Percentiles rank a stretch among this genome's conserved stretches.
phyloP scores from a whole-genome alignment of 768 basidiomycete genomes.

The Naganishia vaughanmartiniae region DNA sequence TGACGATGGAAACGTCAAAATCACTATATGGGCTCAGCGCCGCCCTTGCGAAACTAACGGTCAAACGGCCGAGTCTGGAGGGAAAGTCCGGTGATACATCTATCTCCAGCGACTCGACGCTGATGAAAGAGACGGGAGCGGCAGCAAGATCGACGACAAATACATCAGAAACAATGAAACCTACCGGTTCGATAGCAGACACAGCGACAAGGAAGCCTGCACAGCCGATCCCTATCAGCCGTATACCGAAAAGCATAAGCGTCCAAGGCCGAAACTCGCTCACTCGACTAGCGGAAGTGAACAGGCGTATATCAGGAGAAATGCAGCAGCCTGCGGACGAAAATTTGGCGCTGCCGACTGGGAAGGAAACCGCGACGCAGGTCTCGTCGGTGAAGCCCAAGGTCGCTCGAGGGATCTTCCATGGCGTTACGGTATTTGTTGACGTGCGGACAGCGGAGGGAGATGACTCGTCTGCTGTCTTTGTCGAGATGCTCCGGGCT shows the following conservation, averaged over 20 bases:
- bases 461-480: slow-evolving; percentile 44
- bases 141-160: neutral
- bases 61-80: slow-evolving; percentile 23
- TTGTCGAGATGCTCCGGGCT: slow-evolving; percentile 47
- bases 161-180: neutral
- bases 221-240: slow-evolving; percentile 14
- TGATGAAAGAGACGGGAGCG: neutral
- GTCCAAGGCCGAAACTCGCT: slow-evolving; percentile 15
- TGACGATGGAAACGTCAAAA: slow-evolving; percentile 25
- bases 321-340: neutral
- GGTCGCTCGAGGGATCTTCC: slow-evolving; percentile 34
- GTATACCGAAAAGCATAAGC: slow-evolving; percentile 17
- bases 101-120: neutral
- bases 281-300: neutral
- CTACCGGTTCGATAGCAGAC: neutral
- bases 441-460: slow-evolving; percentile 52
- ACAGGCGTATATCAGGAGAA: slow-evolving; percentile 6
- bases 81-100: slow-evolving; percentile 1
- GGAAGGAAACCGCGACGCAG: neutral
- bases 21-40: slow-evolving; percentile 28
- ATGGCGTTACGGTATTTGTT: slow-evolving; percentile 52
- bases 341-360: neutral
- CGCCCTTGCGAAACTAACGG: slow-evolving; percentile 31
- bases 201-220: neutral
- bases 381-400: slow-evolving; percentile 1